Percentiles rank a stretch among this genome's conserved stretches.
phyloP scores from a whole-genome alignment of 805 yeast genomes.

The Millerago galiae region DNA sequence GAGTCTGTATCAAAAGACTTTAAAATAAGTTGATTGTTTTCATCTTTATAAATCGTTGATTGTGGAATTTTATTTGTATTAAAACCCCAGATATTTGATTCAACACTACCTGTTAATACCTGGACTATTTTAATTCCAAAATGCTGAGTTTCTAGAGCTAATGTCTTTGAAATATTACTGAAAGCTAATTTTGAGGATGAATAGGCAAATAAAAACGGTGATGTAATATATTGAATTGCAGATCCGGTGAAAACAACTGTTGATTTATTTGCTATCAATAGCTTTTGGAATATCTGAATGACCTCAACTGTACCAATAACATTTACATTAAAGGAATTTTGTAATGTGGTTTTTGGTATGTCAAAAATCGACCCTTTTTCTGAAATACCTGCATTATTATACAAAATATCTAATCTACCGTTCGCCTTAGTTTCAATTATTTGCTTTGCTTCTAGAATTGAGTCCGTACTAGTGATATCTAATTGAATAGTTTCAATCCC shows the following conservation, averaged over 20 bases:
- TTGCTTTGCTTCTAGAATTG: slow-evolving; percentile 22
- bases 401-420: slow-evolving; percentile 32
- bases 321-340: slow-evolving; percentile 26
- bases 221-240: slow-evolving; percentile 26
- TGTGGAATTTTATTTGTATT: slow-evolving; percentile 2
- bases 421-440: slow-evolving; percentile 24
- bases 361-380: slow-evolving; percentile 28
- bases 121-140: slow-evolving; percentile 34
- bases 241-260: slow-evolving; percentile 34
- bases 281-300: slow-evolving; percentile 27
- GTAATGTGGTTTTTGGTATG: slow-evolving; percentile 21
- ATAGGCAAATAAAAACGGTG: slow-evolving; percentile 31
- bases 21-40: slow-evolving; percentile 3
- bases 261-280: slow-evolving; percentile 29
- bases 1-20: not conserved
- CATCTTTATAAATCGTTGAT: slow-evolving; percentile 13
- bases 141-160: slow-evolving; percentile 31
- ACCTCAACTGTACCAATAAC: slow-evolving; percentile 33
- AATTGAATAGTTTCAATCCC: slow-evolving; percentile 28
- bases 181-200: slow-evolving; percentile 35
- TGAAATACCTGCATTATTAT: slow-evolving; percentile 35
- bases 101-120: slow-evolving; percentile 35
- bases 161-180: slow-evolving; percentile 28
- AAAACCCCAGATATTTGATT: slow-evolving; percentile 25
- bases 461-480: slow-evolving; percentile 31